Conservation (phyloP, 192 early-diverging fungal species). For the Mortierella alpina region DNA sequence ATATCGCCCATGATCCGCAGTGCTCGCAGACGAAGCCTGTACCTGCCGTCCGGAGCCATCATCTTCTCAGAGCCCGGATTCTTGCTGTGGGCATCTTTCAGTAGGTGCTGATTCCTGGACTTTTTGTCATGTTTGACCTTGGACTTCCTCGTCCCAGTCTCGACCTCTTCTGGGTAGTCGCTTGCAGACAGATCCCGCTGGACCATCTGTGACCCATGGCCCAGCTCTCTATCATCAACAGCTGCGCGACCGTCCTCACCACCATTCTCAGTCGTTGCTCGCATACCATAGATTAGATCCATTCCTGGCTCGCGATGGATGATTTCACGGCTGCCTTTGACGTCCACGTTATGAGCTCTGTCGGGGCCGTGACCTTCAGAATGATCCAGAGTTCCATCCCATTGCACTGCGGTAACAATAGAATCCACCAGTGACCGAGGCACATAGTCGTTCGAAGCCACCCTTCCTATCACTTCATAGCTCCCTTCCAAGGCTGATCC, state of each 20-base stretch:
- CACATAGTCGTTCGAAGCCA: slow-evolving; percentile 27
- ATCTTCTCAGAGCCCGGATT: not conserved
- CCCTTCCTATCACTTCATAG: slow-evolving; percentile 14
- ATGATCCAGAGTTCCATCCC: slow-evolving; percentile 24
- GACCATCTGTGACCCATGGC: not conserved
- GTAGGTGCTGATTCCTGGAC: slow-evolving; percentile 3
- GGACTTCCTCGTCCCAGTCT: too few species aligned
- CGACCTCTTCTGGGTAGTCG: too few species aligned
- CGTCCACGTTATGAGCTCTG: not conserved
- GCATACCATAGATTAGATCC: slow-evolving; percentile 39
- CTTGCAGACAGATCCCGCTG: not conserved
- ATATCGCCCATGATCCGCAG: slow-evolving; percentile 22
- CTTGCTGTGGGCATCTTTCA: not conserved
- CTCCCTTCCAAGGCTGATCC: not conserved
- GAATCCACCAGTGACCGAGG: not conserved
- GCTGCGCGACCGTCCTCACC: not conserved
- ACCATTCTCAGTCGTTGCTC: not conserved
- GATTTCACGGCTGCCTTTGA: not conserved
- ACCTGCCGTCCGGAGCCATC: slow-evolving; percentile 21
- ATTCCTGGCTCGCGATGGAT: slow-evolving; percentile 12
- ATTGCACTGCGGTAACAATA: slow-evolving; percentile 18
- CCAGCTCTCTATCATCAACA: not conserved
- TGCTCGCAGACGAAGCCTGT: slow-evolving; percentile 21
- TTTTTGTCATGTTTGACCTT: not conserved
- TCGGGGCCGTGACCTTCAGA: not conserved